Evolutionary conservation across 495 filamentous ascomycete species (phyloP), one percentile per base, ranked within the genome.

Genomic region (Penicillium fimorum): DNA sequence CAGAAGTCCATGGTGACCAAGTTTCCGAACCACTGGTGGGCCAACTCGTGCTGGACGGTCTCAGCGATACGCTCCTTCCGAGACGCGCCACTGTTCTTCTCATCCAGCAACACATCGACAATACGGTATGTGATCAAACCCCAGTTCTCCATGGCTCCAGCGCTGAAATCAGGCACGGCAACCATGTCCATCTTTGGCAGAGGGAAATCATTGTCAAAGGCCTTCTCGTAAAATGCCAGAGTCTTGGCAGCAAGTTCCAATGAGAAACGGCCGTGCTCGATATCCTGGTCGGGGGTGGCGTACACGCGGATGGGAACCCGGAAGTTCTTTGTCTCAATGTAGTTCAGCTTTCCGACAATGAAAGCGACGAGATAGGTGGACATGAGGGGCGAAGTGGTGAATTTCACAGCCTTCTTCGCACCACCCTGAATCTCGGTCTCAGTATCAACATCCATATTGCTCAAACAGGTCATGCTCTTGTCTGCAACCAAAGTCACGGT

Each of bases 1-100:
- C 94, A 98, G 83, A 94, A 98, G 71, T 97, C 93, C 94, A 98
- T 98, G 40, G 94, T 98, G 43, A 98, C 94, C 55, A 98, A 78
- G 73, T 98, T 97, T 57, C 94, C 94, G 64, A 98, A 97, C 94
- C 94, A 98, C 73, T 98, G 94, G 76, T 98, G 94, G 42, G 94
- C 94, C 65, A 98, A 77, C 69, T 98, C 94, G 75, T 98, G 94
- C 79, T 95, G 91, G 18, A 97, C 94, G 40, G 91, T 88, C 68
- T 97, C 91, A 47, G 94, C 92, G 62, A 97, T 87, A 38, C 92
- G 85, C 78, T 96, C 88, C 74, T 95, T 96, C 48, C 86, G 86
- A n/a, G 87, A 86, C n/a, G 93, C 91, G 62, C 92, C 89, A 65
- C 88, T 91, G 37, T 81, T 87, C 81, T 92, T 90, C 74, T 96